Evolutionary conservation across 75 land plant species (phyloP), one percentile per base, ranked within the genome.

Genomic region (Pseudotsuga menziesii): DNA sequence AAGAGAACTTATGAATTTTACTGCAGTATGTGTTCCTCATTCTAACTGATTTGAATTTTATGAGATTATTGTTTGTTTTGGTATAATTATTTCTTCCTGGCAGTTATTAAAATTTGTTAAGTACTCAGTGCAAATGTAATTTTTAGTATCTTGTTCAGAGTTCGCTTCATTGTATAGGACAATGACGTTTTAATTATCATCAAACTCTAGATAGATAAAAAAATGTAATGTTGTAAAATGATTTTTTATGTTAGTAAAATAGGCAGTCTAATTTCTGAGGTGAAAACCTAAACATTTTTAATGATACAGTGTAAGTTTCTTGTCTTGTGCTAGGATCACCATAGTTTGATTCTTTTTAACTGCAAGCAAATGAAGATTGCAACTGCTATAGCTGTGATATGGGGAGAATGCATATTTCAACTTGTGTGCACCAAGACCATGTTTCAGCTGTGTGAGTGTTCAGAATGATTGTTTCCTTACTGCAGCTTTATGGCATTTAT

Each of bases 331-430:
- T 64, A 13, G 41, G 72, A 69, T 16, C 39, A 69, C 3, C 9
- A 69, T 13, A 9, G 11, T 48, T 12, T 9, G 52, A 41, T 39
- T 15, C 7, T 48, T 35, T 58, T 17, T 7, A 27, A 19, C 67
- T 81, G 44, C 86, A 94, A 95, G 99, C 99, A 35, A 96, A 96
- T 82, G 99, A 96, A 78, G 99, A 96, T 83, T 83, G 91, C 75
- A 94, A 90, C 63, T 96, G 97, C 78, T 96, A 96, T 80, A 94
- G 89, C 66, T 96, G 85, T 73, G 99, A 96, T 79, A 78, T 87
- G 81, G 86, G 99, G 60, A 96, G 88, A 70, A 78, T 96, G 77
- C 80, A 83, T 62, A 82, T 86, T 82, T 90, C 99, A 56, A 88
- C 78, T 56, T 92, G 91, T 80, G 92, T 96, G 73, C 99, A 96